A percentile compares a stretch with the other conserved stretches of the same genome.
phyloP scores from a whole-genome alignment of 139 green algal species.

The Yamagishiella unicocca region DNA sequence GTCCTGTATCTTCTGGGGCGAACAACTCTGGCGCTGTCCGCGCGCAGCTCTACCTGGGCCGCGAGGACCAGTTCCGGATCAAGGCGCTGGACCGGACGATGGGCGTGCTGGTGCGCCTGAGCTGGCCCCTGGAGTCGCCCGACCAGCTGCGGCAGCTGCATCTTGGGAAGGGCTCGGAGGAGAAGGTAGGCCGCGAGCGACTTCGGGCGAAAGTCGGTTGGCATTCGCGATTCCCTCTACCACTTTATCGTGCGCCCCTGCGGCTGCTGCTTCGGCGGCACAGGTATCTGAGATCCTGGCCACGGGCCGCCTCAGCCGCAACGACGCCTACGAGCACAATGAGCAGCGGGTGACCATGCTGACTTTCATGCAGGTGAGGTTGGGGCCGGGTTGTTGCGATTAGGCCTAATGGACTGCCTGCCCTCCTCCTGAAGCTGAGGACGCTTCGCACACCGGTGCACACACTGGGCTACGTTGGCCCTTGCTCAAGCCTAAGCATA shows the following conservation, averaged over 20 bases:
- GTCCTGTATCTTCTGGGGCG: no score
- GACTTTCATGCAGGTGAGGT: constrained; percentile 40
- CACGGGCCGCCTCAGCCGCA: constrained; percentile 47
- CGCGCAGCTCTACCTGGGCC: constrained; percentile 49
- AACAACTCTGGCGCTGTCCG: no score
- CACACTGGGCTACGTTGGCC: no score
- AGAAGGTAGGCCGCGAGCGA: constrained; percentile 37
- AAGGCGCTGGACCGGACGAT: constrained; percentile 58
- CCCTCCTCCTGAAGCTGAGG: no score
- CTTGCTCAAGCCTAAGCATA: no score
- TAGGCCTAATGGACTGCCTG: no score
- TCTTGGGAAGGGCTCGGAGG: constrained; percentile 47
- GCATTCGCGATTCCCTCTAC: no score
- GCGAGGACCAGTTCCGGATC: constrained; percentile 68
- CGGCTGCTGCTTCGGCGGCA: no score
- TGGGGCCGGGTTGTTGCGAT: no score
- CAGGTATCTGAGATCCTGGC: constrained; percentile 56
- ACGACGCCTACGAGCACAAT: constrained; percentile 42
- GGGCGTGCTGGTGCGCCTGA: constrained; percentile 29
- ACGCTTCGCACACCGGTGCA: no score
- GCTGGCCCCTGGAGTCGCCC: constrained; percentile 42
- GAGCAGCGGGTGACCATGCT: constrained; percentile 12
- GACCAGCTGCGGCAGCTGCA: constrained; percentile 46
- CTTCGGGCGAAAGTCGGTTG: no score
- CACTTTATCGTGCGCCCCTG: no score